Evolutionary conservation across 106 monocot genomes (phyloP), one percentile per base, ranked within the genome.

Genomic region (Chionographis japonica): DNA sequence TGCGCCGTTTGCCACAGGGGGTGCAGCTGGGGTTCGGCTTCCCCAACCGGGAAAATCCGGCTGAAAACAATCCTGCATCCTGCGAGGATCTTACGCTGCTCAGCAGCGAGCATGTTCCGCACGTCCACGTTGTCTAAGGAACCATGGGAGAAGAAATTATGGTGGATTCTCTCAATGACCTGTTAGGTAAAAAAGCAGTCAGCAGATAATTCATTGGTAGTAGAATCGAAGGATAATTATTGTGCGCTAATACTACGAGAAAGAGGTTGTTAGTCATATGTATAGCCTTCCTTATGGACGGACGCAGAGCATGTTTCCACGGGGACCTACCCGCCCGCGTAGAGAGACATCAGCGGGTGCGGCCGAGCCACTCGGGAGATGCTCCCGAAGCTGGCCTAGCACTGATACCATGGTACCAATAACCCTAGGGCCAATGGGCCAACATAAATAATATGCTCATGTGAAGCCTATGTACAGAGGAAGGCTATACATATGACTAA

Each of bases 1-100:
- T 93, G 93, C 4, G 98, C 98, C 6, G 81, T 90, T 77, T 93
- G 89, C 98, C 98, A 98, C 1, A 98, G 72, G 2, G 93, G 90
- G 37, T 98, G 93, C 37, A 85, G 63, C 54, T 93, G 92, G 52
- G 93, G 98, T 55, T 90, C 93, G 54, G 77, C 78, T 74, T 88
- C 87, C 12, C 90, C 98, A 8, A 98, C 90, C 4, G 98, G 98
- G 65, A 98, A 98, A 66, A 98, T 70, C 61, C 98, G 64, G 67
- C 98, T 98, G 67, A 98, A 98, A 17, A 98, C 87, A 54, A 98
- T 85, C 52, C 68, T 78, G 37, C 98, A 98, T 50, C 98, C 93
- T 36, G 66, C 63, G 37, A 98, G 87, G 39, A 98, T 85, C 63
- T 78, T 90, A 56, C 68, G 77, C 71, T 98, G 98, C 68, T 98